phyloP scores from a whole-genome alignment of 148 eudicot genomes.

The Fagopyrum homotropicum region DNA sequence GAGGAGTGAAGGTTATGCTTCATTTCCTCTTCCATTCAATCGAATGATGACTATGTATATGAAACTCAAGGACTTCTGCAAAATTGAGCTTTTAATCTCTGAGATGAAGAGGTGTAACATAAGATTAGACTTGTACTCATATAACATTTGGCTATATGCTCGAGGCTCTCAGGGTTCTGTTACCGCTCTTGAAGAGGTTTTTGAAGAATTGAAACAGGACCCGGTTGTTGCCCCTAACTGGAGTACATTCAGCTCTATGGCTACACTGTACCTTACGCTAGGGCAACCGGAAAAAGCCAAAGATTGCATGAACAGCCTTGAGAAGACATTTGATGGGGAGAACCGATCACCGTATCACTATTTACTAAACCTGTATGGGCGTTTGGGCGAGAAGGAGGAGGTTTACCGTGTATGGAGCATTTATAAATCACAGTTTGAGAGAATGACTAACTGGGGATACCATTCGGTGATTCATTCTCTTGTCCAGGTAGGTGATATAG shows the following conservation, averaged over 20 bases:
- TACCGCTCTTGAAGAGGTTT: conserved; percentile 67
- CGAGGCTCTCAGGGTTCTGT: conserved; percentile 51
- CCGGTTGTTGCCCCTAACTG: conserved; percentile 43
- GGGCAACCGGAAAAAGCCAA: conserved; percentile 50
- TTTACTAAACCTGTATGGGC: conserved; percentile 61
- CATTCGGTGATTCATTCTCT: conserved; percentile 68
- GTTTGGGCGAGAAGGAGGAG: conserved; percentile 62
- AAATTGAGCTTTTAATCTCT: conserved; percentile 41
- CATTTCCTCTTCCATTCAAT: conserved; percentile 57
- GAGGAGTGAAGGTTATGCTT: conserved; percentile 44
- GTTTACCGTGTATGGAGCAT: conserved; percentile 64
- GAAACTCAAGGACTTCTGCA: conserved; percentile 49
- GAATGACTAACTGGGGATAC: conserved; percentile 57
- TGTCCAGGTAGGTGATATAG: conserved; percentile 54
- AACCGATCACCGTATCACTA: conserved; percentile 63
- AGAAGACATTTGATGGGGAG: conserved; percentile 37
- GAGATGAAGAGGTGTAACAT: conserved; percentile 67
- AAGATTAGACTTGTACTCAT: conserved; percentile 52
- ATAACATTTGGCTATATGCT: conserved; percentile 79
- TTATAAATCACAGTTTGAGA: conserved; percentile 45
- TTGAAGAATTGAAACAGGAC: conserved; percentile 45
- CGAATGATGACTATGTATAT: conserved; percentile 89
- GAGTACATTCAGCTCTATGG: conserved; percentile 77
- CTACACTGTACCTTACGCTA: conserved; percentile 52
- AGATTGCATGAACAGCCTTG: conserved; percentile 50